Percentiles rank a stretch among this genome's conserved stretches.
Evolutionary conservation across 2,329 filamentous ascomycete species (phyloP).

Genomic region (Pseudocercospora crystallina): DNA sequence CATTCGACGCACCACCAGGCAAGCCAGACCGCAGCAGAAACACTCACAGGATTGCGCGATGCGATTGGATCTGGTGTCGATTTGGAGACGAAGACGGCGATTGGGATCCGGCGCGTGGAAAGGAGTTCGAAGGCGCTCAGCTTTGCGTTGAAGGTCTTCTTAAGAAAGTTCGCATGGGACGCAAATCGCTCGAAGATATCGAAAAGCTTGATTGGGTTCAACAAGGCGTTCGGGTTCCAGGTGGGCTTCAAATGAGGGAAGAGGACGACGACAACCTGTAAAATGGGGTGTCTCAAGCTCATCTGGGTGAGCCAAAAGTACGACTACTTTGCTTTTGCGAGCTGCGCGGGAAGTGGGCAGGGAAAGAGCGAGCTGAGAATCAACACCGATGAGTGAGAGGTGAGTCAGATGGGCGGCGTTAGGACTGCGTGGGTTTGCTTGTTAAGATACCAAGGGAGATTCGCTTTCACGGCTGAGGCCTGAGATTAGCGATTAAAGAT

Average conservation of each 20-base stretch:
- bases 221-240: constrained; percentile 68
- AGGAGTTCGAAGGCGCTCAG: constrained; percentile 70
- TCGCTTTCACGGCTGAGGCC: too few relatives aligned
- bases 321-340: too few relatives aligned
- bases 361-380: neutral
- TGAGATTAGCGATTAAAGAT: too few relatives aligned
- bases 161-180: constrained; percentile 72
- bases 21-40: constrained; percentile 70
- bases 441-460: too few relatives aligned
- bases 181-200: constrained; percentile 75
- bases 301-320: too few relatives aligned
- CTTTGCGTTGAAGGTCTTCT: constrained; percentile 80
- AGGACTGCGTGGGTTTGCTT: too few relatives aligned
- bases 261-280: constrained; percentile 42
- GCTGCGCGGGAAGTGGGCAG: neutral
- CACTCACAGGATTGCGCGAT: constrained; percentile 89
- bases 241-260: constrained; percentile 54
- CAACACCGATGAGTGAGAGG: neutral
- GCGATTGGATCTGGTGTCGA: constrained; percentile 92
- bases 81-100: constrained; percentile 83
- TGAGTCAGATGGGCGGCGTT: neutral
- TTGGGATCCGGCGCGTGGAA: constrained; percentile 70
- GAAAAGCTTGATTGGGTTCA: constrained; percentile 73
- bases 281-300: neutral
- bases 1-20: constrained; percentile 85